Conservation (phyloP, 2,329 filamentous ascomycete genomes). For the Dothistroma septosporum region DNA sequence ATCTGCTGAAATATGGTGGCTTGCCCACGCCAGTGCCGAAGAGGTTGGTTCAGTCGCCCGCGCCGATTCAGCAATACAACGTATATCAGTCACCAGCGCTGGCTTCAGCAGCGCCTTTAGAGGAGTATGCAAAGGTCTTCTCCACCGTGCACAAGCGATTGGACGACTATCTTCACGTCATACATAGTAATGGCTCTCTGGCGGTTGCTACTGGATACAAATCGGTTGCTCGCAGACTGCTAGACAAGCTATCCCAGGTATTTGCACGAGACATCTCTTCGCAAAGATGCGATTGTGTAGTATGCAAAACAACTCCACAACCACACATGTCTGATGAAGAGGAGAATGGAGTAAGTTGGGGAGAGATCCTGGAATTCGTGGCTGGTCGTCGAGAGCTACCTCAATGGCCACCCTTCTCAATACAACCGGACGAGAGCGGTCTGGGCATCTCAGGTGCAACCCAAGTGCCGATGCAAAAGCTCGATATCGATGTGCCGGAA, state of each 20-base stretch:
- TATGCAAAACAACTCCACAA: constrained; percentile 60
- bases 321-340: constrained; percentile 48
- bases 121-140: constrained; percentile 57
- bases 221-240: constrained; percentile 82
- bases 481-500: constrained; percentile 91
- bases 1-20: constrained; percentile 84
- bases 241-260: constrained; percentile 88
- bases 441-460: constrained; percentile 54
- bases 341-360: constrained; percentile 77
- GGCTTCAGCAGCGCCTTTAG: constrained; percentile 32
- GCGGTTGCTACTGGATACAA: constrained; percentile 94
- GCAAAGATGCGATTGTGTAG: constrained; percentile 78
- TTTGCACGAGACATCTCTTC: constrained; percentile 88
- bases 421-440: constrained; percentile 53
- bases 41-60: constrained; percentile 61
- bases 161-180: constrained; percentile 78
- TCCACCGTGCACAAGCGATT: constrained; percentile 76
- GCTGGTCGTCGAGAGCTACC: constrained; percentile 84
- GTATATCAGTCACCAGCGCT: constrained; percentile 53
- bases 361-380: constrained; percentile 88
- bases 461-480: constrained; percentile 64
- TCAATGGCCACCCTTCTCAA: constrained; percentile 80
- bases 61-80: constrained; percentile 56
- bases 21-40: constrained; percentile 67
- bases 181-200: constrained; percentile 79